Evolutionary conservation across 768 basidiomycete genomes (phyloP), one percentile per base, ranked within the genome.

Genomic region (Mycena galopus): DNA sequence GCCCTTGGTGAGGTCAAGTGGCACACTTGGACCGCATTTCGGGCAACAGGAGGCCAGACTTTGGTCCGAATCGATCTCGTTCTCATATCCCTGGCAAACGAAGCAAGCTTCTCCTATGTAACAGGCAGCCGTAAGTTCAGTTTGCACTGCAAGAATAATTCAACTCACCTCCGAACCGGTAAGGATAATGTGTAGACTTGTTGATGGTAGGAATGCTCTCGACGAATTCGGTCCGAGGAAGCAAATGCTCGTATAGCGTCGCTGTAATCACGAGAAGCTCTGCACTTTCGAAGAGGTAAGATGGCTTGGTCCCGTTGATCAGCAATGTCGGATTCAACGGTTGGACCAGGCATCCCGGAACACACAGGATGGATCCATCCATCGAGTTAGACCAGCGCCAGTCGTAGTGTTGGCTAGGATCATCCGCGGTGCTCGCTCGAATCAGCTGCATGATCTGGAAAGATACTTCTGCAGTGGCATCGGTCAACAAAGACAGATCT

Each of bases 391-490:
- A 64, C 62, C 62, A 64, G 2, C 17, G 12, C 65, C 65, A 67
- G 33, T 67, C 65, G 42, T 67, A 25, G 21, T 44, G 44, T 5
- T 57, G 12, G n/a, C 23, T n/a, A 1, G 65, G 53, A 42, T 39
- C 55, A 35, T 67, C 53, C 9, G 39, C 57, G 6, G 17, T n/a
- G n/a, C 21, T 67, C 9, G 53, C 25, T 10, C 55, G 65, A 33
- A 57, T 39, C 3, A 67, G 25, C 6, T 29, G 19, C 33, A 67
- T 37, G 17, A 67, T 56, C 35, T 67, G 32, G 25, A 67, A 67
- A 8, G 53, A 56, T 4, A 67, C 35, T 47, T 44, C 50, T n/a
- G 50, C 50, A 51, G n/a, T 50, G 8, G 37, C 16, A 17, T 62
- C 60, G 12, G 21, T 17, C 35, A 62, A n/a, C 44, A 29, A 39